Evolutionary conservation across 345 rosid genomes (phyloP).

Genomic region (Camelina neglecta): DNA sequence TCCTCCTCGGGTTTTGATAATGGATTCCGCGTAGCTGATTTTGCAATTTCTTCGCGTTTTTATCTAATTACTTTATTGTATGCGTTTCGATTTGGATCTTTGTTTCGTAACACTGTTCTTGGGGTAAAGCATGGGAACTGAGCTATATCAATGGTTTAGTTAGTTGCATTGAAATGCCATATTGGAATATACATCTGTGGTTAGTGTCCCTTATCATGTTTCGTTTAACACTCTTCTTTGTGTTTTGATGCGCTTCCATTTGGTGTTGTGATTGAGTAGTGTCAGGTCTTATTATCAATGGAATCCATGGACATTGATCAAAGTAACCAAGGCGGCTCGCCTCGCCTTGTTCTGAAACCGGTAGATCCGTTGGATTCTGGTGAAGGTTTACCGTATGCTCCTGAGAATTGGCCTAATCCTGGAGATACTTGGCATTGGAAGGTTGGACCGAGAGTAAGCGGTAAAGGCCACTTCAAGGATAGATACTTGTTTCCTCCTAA

Average conservation of each 20-base stretch:
- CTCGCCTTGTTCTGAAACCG: constrained; percentile 43
- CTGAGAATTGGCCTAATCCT: constrained; percentile 64
- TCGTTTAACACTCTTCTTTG: background rate
- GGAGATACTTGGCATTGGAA: constrained; percentile 77
- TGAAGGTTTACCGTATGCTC: constrained; percentile 73
- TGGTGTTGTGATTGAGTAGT: constrained; percentile 21
- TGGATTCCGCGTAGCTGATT: background rate
- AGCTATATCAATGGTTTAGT: background rate
- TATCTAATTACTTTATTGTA: background rate
- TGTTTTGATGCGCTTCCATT: background rate
- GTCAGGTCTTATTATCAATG: constrained; percentile 41
- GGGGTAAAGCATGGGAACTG: background rate
- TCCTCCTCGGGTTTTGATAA: background rate
- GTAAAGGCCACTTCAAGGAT: constrained; percentile 53
- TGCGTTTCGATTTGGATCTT: constrained; percentile 5
- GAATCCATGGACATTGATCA: constrained; percentile 46
- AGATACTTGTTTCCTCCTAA: constrained; percentile 76
- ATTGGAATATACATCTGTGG: background rate
- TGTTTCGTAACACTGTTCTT: background rate
- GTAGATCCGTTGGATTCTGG: constrained; percentile 60
- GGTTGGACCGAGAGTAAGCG: constrained; percentile 58
- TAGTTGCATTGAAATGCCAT: background rate
- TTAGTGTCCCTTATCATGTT: background rate
- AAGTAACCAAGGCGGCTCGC: constrained; percentile 35
- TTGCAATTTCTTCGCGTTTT: background rate